Evolutionary conservation across 805 yeast genomes (phyloP).

Genomic region (Yamadazyma kitorensis): DNA sequence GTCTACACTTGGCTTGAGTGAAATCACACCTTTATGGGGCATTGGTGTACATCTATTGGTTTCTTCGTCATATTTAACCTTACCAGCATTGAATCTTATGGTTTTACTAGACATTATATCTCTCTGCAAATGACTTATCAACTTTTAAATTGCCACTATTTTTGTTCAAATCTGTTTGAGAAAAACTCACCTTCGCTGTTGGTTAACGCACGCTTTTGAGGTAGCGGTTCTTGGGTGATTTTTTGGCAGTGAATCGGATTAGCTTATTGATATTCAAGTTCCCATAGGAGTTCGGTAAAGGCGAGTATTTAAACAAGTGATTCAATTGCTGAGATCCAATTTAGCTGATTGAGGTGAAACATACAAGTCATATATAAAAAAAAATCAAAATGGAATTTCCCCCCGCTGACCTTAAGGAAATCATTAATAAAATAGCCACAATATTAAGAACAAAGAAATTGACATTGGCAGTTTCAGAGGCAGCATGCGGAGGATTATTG

Average conservation of each 20-base stretch:
- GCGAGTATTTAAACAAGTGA: too few species aligned
- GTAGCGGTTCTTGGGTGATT: too few species aligned
- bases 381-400: conserved; percentile 60
- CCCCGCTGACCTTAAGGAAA: conserved; percentile 48
- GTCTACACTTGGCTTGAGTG: conserved; percentile 59
- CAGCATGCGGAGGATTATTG: conserved; percentile 86
- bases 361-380: not conserved
- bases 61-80: conserved; percentile 61
- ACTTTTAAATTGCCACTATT: not conserved
- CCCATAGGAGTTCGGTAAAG: too few species aligned
- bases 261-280: too few species aligned
- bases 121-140: too few species aligned
- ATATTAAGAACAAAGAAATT: conserved; percentile 51
- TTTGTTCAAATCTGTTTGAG: too few species aligned
- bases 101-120: too few species aligned
- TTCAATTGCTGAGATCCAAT: too few species aligned
- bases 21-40: conserved; percentile 64
- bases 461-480: conserved; percentile 79
- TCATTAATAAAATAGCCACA: conserved; percentile 58
- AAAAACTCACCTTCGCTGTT: too few species aligned
- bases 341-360: too few species aligned
- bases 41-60: conserved; percentile 67
- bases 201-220: too few species aligned
- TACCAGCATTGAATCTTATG: conserved; percentile 75
- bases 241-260: too few species aligned